Conservation (phyloP, 2,329 filamentous ascomycete species). For the Trichoderma aggressivum region DNA sequence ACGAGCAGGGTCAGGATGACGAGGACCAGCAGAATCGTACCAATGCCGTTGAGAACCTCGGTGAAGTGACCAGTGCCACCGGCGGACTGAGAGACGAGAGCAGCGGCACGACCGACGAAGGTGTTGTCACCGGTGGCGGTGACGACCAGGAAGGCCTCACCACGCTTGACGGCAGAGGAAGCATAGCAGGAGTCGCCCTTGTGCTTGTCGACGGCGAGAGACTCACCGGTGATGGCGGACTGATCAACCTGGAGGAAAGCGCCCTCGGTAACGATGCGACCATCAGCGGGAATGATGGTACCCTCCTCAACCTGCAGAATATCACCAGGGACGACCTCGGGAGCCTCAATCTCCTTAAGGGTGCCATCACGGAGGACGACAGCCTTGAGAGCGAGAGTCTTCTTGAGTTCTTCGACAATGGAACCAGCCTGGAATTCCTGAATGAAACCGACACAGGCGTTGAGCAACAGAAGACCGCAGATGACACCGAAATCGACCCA, state of each 20-base stretch:
- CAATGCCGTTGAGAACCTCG: constrained; percentile 83
- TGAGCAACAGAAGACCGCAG: constrained; percentile 76
- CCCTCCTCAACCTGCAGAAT: constrained; percentile 87
- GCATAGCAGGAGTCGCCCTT: constrained; percentile 76
- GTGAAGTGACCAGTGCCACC: constrained; percentile 82
- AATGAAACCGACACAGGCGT: constrained; percentile 80
- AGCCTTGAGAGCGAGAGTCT: constrained; percentile 84
- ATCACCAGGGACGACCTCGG: constrained; percentile 84
- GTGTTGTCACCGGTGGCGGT: constrained; percentile 85
- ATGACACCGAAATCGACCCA: constrained; percentile 96
- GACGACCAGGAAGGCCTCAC: constrained; percentile 78
- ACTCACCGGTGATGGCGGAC: constrained; percentile 88
- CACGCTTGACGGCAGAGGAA: constrained; percentile 87
- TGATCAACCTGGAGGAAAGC: constrained; percentile 89
- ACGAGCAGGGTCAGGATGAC: constrained; percentile 77
- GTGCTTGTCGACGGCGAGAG: constrained; percentile 86
- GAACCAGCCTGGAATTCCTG: constrained; percentile 89
- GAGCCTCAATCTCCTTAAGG: constrained; percentile 74
- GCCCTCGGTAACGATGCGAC: constrained; percentile 77
- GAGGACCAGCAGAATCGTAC: constrained; percentile 72
- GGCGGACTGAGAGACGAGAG: constrained; percentile 75
- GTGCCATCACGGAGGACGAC: constrained; percentile 76
- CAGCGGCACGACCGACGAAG: constrained; percentile 84
- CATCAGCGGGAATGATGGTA: constrained; percentile 87
- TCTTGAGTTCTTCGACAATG: constrained; percentile 87